Conservation (phyloP, 805 yeast species). For the Suhomyces vadensis region DNA sequence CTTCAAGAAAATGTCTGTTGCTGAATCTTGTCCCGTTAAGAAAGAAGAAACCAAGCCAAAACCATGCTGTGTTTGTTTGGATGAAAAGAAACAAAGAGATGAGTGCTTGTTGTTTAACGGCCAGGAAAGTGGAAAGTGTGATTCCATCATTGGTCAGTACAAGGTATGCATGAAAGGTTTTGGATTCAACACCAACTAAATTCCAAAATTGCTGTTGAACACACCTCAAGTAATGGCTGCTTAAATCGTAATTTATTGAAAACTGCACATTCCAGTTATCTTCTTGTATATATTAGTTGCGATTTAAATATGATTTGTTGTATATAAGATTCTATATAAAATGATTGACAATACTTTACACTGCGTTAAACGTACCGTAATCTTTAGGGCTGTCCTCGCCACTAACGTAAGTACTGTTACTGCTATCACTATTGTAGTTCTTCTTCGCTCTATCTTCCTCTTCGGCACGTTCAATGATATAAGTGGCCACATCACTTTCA, state of each 20-base stretch:
- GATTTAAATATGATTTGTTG: not conserved
- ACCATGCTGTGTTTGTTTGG: conserved; percentile 95
- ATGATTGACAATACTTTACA: not conserved
- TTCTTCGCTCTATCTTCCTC: not conserved
- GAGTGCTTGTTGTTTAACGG: conserved; percentile 84
- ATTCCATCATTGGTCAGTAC: conserved; percentile 66
- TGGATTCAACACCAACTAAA: conserved; percentile 61
- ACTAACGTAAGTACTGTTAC: conserved; percentile 4
- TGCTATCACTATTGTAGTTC: conserved; percentile 6
- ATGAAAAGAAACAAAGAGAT: conserved; percentile 79
- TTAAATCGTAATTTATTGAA: not conserved
- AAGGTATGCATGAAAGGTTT: conserved; percentile 89
- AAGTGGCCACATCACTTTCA: not conserved
- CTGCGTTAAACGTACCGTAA: conserved; percentile 7
- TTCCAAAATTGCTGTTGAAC: not conserved
- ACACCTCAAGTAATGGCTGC: not conserved
- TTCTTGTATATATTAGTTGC: conserved; percentile 2
- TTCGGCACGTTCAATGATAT: not conserved
- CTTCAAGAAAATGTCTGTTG: conserved; percentile 4
- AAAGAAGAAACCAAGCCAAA: conserved; percentile 60
- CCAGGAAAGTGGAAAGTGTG: conserved; percentile 80
- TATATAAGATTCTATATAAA: not conserved
- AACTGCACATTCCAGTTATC: not conserved
- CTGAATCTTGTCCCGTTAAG: conserved; percentile 8
- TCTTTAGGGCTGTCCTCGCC: not conserved